These are phyloP conservation scores for Neospermospora avenae DNA, from an alignment of 2,329 filamentous ascomycete species.

Conservation along the genomic window DNA sequence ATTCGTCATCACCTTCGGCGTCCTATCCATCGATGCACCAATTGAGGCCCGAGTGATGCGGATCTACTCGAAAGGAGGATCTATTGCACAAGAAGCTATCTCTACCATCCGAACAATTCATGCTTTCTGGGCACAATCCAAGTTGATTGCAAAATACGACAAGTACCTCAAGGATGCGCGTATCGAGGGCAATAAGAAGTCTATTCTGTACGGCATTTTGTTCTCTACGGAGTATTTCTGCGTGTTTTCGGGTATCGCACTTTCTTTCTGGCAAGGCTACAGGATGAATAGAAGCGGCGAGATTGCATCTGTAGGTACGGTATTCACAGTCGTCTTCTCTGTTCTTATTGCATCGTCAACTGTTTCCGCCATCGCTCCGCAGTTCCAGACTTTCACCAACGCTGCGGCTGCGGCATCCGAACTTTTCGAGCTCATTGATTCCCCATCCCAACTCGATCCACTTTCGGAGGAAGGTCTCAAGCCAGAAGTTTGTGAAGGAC, in stretches of 20 bases:
- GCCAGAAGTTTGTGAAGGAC: slow-evolving; percentile 18
- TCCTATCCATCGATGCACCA: slow-evolving; percentile 42
- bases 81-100: slow-evolving; percentile 48
- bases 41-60: slow-evolving; percentile 45
- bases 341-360: slow-evolving; percentile 45
- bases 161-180: slow-evolving; percentile 41
- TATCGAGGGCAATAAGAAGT: slow-evolving; percentile 42
- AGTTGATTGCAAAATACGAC: slow-evolving; percentile 42
- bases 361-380: slow-evolving; percentile 47
- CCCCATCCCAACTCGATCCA: slow-evolving; percentile 43
- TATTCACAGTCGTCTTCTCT: slow-evolving; percentile 49
- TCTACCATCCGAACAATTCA: slow-evolving; percentile 48
- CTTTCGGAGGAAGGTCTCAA: slow-evolving; percentile 38
- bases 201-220: slow-evolving; percentile 41
- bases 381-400: slow-evolving; percentile 44
- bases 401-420: slow-evolving; percentile 46
- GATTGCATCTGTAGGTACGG: slow-evolving; percentile 43
- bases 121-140: slow-evolving; percentile 48
- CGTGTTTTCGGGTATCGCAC: slow-evolving; percentile 45
- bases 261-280: slow-evolving; percentile 52
- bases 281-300: slow-evolving; percentile 45
- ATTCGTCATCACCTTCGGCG: slow-evolving; percentile 43
- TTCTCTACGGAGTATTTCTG: slow-evolving; percentile 47
- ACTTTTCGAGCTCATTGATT: slow-evolving; percentile 47
- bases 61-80: slow-evolving; percentile 42